Base-by-base conservation (phyloP, 257 asterid genomes). In the Gynochthodes officinalis region DNA sequence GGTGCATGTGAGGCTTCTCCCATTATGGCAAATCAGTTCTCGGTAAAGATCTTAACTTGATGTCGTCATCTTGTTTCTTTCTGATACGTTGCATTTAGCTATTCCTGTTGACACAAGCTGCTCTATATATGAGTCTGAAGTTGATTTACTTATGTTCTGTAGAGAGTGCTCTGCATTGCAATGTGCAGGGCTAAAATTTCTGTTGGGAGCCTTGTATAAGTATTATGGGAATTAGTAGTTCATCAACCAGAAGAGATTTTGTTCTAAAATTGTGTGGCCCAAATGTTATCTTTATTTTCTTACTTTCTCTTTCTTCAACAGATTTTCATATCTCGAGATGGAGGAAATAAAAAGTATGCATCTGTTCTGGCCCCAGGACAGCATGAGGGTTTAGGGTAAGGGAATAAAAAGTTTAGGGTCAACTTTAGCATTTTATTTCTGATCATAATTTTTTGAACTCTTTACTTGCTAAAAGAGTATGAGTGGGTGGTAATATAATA, bases 321-420 rank as follows among this genome's bases (percentile, higher is more conserved):
- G 99, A 95, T 95, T 76, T 95, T 95, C 76, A 81, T 95, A 82
- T 89, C 99, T 74, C 92, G 99, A 67, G 98, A 90, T 70, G 97
- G 99, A 76, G 98, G 98, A 67, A 95, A 84, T 82, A 95, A 92
- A 78, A 89, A 86, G 67, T 95, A 83, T 76, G 91, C 98, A 71
- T 90, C 99, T 21, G 99, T 95, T 80, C 84, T 95, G 44, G 74
- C 96, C 65, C 96, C 99, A 1, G 98, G 97, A 67, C 90, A 83
- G 74, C 98, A 92, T 25, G 96, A 92, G 73, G 95, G 93, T 43
- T 59, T 89, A 86, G 92, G 97, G 99, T 95, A 95, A 86, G 96
- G 44, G 76, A 43, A 59, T 68, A 68, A 18, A 32, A 40, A 25
- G 32, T 64, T 27, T 16, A 49, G 46, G 0, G 32, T 25, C 13